phyloP scores from a whole-genome alignment of 371 early-diverging fungal species.

The Rhizomucor miehei region DNA sequence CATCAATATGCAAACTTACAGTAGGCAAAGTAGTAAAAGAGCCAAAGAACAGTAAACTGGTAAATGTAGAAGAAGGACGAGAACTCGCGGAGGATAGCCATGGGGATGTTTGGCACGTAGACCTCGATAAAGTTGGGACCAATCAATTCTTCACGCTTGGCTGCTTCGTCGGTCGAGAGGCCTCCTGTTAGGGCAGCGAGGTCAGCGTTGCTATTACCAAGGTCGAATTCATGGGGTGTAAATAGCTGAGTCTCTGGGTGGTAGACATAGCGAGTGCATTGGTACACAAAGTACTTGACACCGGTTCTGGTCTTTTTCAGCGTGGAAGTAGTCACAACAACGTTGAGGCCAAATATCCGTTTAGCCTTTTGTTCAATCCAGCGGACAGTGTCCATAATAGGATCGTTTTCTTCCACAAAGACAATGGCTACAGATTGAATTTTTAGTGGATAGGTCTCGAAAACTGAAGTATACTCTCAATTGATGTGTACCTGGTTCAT shows the following conservation, averaged over 20 bases:
- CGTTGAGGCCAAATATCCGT: slow-evolving; percentile 31
- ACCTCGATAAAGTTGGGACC: slow-evolving; percentile 75
- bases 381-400: slow-evolving; percentile 18
- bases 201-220: slow-evolving; percentile 54
- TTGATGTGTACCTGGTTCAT: slow-evolving; percentile 32
- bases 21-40: slow-evolving; percentile 74
- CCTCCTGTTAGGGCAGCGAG: slow-evolving; percentile 51
- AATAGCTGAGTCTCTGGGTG: slow-evolving; percentile 47
- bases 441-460: neutral
- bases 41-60: slow-evolving; percentile 72
- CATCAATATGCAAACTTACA: too few species aligned
- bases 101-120: slow-evolving; percentile 49
- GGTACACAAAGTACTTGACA: slow-evolving; percentile 68
- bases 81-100: slow-evolving; percentile 65
- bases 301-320: slow-evolving; percentile 50
- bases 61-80: slow-evolving; percentile 77
- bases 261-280: slow-evolving; percentile 74
- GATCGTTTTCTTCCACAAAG: slow-evolving; percentile 45
- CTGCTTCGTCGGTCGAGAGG: slow-evolving; percentile 56
- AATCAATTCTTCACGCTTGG: slow-evolving; percentile 52
- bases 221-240: slow-evolving; percentile 51
- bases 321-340: slow-evolving; percentile 35
- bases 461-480: too few species aligned
- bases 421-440: slow-evolving; percentile 39
- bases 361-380: slow-evolving; percentile 26